Conservation (phyloP, 768 basidiomycete species). For the Russula brevipes region DNA sequence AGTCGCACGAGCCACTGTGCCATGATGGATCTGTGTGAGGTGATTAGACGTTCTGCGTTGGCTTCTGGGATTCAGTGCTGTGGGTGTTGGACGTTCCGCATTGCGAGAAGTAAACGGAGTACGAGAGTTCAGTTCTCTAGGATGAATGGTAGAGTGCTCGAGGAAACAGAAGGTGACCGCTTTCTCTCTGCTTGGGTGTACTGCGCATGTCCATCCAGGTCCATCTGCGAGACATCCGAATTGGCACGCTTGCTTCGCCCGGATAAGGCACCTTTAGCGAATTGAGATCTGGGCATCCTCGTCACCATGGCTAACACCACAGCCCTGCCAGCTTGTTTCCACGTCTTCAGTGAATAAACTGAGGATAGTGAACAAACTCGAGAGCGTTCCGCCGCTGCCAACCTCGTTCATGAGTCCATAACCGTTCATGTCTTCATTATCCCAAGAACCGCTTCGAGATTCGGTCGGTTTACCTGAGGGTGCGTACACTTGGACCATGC, state of each 20-base stretch:
- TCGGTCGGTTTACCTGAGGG: conserved; percentile 52
- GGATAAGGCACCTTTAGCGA: conserved; percentile 17
- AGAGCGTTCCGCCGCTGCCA: conserved; percentile 89
- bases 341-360: conserved; percentile 95
- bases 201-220: conserved; percentile 36
- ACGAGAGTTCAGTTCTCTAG: conserved; percentile 33
- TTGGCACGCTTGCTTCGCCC: conserved; percentile 39
- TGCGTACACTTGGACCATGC: conserved; percentile 91
- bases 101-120: conserved; percentile 20
- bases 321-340: conserved; percentile 86
- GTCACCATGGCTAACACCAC: conserved; percentile 26
- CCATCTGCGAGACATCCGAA: conserved; percentile 61
- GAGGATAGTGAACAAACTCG: conserved; percentile 94
- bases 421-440: conserved; percentile 87
- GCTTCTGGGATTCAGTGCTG: conserved; percentile 9
- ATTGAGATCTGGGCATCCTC: conserved; percentile 20
- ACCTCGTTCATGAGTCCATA: conserved; percentile 97
- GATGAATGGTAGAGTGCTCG: conserved; percentile 65
- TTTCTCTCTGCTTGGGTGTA: conserved; percentile 30
- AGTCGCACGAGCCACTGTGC: conserved; percentile 86
- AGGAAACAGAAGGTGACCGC: conserved; percentile 58
- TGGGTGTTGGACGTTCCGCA: conserved; percentile 15
- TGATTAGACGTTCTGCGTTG: conserved; percentile 14
- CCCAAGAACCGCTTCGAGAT: conserved; percentile 56
- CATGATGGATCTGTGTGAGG: conserved; percentile 46